These are phyloP conservation scores for Jatropha curcas DNA, from an alignment of 345 rosid species.

Conservation along the genomic window DNA sequence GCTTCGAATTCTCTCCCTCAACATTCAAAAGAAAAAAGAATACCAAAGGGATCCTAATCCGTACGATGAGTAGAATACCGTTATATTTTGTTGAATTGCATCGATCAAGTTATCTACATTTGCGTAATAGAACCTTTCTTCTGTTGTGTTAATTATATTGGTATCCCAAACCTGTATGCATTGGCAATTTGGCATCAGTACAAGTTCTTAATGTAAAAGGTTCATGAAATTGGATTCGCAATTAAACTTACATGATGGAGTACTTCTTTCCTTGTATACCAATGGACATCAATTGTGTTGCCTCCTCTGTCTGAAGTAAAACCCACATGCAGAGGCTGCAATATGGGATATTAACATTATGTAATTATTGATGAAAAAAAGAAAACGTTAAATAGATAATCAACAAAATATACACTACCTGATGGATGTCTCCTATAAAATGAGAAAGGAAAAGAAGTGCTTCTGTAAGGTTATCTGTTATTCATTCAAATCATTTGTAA, in stretches of 20 bases:
- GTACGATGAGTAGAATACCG: constrained; percentile 36
- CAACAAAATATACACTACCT: too few relatives aligned
- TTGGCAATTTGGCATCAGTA: not conserved
- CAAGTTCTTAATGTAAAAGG: not conserved
- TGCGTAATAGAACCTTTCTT: constrained; percentile 49
- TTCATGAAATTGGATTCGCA: not conserved
- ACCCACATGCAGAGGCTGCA: constrained; percentile 81
- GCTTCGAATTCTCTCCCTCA: too few relatives aligned
- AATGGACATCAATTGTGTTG: constrained; percentile 75
- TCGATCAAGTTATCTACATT: constrained; percentile 52
- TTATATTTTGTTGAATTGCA: constrained; percentile 64
- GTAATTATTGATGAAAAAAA: too few relatives aligned
- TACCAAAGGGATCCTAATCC: not conserved
- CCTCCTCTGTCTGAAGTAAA: constrained; percentile 80
- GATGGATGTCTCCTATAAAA: constrained; percentile 90
- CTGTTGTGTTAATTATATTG: constrained; percentile 68
- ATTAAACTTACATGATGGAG: constrained; percentile 74
- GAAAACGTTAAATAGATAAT: too few relatives aligned
- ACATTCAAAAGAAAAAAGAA: too few relatives aligned
- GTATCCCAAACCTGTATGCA: constrained; percentile 72
- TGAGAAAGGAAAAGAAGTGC: constrained; percentile 88
- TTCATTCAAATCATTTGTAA: not conserved
- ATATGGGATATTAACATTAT: not conserved
- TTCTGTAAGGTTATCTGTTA: constrained; percentile 82
- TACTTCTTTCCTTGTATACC: constrained; percentile 73